Base-by-base conservation (phyloP, 2,329 filamentous ascomycete species). In the Aspergillus sp. region DNA sequence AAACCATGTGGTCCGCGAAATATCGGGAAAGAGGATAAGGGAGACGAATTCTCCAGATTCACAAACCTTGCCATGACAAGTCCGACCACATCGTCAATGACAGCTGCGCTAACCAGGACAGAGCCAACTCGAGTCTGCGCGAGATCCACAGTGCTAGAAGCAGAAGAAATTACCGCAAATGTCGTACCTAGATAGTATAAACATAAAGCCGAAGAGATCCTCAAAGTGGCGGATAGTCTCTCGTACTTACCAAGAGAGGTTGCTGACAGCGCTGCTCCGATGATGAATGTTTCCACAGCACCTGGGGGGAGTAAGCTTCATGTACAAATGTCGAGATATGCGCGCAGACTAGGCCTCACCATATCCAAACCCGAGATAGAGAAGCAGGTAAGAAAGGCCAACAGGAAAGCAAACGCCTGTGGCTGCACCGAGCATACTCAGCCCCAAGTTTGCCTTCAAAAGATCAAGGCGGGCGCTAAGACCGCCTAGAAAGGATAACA, bases 351-450 rank as follows among this genome's bases (percentile, higher is more conserved):
- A 11, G 8, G 27, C 9, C 27, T 31, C 64, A 3, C 68, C 65
- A 65, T 80, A 78, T 21, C 75, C 74, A 57, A 77, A 80, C 0
- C 77, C 78, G 0, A 77, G 66, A 52, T 76, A 77, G 1, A 81
- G 67, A 3, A 81, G 61, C 6, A 77, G 66, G 60, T 78, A 80
- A 0, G 75, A 77, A 14, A 80, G 64, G 11, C 72, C 77, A 37
- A 82, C 81, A 1, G 79, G 79, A 17, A 76, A 74, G 17, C 75
- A 65, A 6, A 82, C 75, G 3, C 80, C 80, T 0, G 78, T 73
- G 2, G 75, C 67, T 3, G 79, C 80, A 2, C 72, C 77, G 3
- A 75, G 44, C 23, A 75, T 64, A 59, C 76, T 79, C 31, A 80
- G 68, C 3, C 74, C n/a, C 44, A 81, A 73, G 57, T 81, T 81